Conservation (phyloP, 2,329 filamentous ascomycete genomes). For the Chrysosphaeria jannelii region DNA sequence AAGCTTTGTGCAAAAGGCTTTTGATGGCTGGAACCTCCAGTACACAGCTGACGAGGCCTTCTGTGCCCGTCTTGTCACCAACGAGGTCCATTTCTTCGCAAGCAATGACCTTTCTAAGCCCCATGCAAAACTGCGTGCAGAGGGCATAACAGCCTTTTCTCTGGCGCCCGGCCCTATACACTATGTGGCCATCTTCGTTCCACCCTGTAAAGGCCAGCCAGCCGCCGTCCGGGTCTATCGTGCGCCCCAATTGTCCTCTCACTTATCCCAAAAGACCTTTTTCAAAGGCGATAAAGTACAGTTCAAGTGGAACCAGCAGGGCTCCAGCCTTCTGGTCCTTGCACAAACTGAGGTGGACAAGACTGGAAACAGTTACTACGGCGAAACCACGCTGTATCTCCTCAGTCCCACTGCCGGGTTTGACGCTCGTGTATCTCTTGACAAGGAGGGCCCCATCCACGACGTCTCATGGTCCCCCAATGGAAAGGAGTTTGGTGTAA, state of each 20-base stretch:
- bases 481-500: slow-evolving; percentile 88
- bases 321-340: slow-evolving; percentile 74
- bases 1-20: slow-evolving; percentile 80
- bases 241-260: slow-evolving; percentile 53
- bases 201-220: slow-evolving; percentile 87
- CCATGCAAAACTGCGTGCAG: slow-evolving; percentile 84
- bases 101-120: slow-evolving; percentile 59
- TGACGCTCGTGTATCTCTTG: slow-evolving; percentile 69
- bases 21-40: slow-evolving; percentile 90
- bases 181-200: slow-evolving; percentile 80
- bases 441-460: slow-evolving; percentile 88
- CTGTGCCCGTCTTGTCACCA: slow-evolving; percentile 79
- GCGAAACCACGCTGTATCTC: slow-evolving; percentile 89
- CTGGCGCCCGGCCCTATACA: slow-evolving; percentile 71
- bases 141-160: slow-evolving; percentile 72
- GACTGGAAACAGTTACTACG: slow-evolving; percentile 97
- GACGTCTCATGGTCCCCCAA: slow-evolving; percentile 97
- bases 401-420: slow-evolving; percentile 75
- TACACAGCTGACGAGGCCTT: slow-evolving; percentile 84
- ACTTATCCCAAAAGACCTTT: slow-evolving; percentile 92
- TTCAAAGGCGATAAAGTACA: slow-evolving; percentile 99
- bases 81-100: slow-evolving; percentile 93
- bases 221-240: slow-evolving; percentile 85
- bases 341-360: slow-evolving; percentile 96
- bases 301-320: slow-evolving; percentile 86